phyloP scores from a whole-genome alignment of 163 green algal species.

The Chlamydomonas reinhardtii region DNA sequence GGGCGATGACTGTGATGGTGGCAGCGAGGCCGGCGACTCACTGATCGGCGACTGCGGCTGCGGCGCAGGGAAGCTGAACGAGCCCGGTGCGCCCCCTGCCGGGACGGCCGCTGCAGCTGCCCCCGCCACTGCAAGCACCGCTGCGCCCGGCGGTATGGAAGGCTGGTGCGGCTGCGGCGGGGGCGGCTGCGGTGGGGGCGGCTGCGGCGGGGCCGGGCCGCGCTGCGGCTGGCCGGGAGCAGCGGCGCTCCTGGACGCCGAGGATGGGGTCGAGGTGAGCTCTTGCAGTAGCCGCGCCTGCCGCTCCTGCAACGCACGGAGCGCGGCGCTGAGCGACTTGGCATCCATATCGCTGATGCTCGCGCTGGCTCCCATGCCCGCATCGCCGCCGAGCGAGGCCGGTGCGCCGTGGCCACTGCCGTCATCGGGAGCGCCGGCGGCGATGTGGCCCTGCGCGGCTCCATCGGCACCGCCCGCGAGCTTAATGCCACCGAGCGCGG shows the following conservation, averaged over 20 bases:
- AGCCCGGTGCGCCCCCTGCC: not conserved
- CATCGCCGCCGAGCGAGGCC: no score
- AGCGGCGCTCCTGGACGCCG: no score
- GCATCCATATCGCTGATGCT: not conserved
- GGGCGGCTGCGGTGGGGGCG: no score
- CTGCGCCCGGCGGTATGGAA: not conserved
- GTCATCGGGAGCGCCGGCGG: no score
- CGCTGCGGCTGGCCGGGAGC: no score
- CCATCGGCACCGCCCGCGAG: no score
- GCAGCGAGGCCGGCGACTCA: not conserved
- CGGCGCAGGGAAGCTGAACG: constrained; percentile 18
- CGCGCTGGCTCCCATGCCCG: no score
- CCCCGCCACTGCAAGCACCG: not conserved
- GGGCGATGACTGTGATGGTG: not conserved
- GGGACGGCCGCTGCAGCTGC: not conserved
- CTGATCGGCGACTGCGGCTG: not conserved
- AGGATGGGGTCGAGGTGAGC: not conserved
- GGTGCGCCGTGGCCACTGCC: no score
- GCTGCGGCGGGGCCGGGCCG: no score
- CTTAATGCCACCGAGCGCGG: no score
- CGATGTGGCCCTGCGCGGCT: no score
- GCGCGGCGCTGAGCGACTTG: not conserved
- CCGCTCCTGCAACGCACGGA: constrained; percentile 24
- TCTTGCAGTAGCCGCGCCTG: constrained; percentile 14
- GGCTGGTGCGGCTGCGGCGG: no score